A percentile compares a stretch with the other conserved stretches of the same genome.
Conservation (phyloP, 176 grass and related monocot genomes). For the Raddia guianensis region DNA sequence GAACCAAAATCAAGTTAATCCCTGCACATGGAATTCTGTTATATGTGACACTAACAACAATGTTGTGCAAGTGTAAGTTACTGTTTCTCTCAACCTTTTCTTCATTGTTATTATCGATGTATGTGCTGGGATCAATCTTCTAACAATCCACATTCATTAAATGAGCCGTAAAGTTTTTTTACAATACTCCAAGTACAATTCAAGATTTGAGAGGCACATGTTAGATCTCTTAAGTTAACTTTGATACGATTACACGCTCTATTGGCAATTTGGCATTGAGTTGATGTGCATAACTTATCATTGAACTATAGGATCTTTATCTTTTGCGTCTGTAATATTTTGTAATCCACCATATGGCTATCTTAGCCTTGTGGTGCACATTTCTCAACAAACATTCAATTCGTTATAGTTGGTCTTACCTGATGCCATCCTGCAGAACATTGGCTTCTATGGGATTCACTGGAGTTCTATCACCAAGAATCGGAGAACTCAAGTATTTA, state of each 20-base stretch:
- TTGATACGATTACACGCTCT: not conserved
- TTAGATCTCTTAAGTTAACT: not conserved
- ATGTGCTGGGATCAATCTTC: slow-evolving; percentile 15
- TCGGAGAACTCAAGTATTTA: slow-evolving; percentile 82
- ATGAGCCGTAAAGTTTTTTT: slow-evolving; percentile 22
- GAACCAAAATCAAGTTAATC: slow-evolving; percentile 86
- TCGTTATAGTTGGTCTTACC: slow-evolving; percentile 22
- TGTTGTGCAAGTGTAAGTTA: slow-evolving; percentile 89
- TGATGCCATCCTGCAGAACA: slow-evolving; percentile 65
- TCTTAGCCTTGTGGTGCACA: not conserved
- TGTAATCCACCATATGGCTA: not conserved
- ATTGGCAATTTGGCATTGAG: slow-evolving; percentile 9
- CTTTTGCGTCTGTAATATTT: slow-evolving; percentile 5
- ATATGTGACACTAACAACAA: slow-evolving; percentile 79
- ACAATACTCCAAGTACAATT: slow-evolving; percentile 3
- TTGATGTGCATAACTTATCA: slow-evolving; percentile 20
- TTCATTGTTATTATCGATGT: not conserved
- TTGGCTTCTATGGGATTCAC: slow-evolving; percentile 92
- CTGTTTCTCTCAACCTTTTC: slow-evolving; percentile 10
- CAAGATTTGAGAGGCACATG: slow-evolving; percentile 15
- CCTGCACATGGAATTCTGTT: slow-evolving; percentile 88
- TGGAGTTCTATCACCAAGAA: slow-evolving; percentile 83
- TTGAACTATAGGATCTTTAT: not conserved
- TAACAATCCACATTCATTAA: slow-evolving; percentile 22
- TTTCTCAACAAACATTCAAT: not conserved